Evolutionary conservation across 441 rosid species (phyloP), one percentile per base, ranked within the genome.

Genomic region (Aleurites moluccanus): DNA sequence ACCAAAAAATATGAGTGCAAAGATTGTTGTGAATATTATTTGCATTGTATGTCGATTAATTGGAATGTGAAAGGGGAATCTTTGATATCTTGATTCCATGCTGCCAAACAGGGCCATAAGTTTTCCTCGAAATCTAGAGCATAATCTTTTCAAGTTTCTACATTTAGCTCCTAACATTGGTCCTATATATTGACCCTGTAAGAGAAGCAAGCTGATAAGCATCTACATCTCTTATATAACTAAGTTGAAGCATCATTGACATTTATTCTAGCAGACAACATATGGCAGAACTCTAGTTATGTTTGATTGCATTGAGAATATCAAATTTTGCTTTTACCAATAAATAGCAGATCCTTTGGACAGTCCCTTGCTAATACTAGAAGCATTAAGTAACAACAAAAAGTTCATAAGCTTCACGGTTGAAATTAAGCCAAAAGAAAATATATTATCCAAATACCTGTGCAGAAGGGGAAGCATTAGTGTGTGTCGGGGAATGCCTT

Each of bases 1-100:
- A 85, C 90, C 86, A 15, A 85, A 59, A 76, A 81, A 57, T 23
- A 83, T 40, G 40, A 88, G 83, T 52, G 79, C 72, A 69, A 76
- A 62, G 40, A 85, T n/a, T 74, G 72, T 65, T 21, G 80, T 73
- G 60, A 82, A 52, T 64, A 85, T 75, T 68, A 80, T 67, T 73
- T 69, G 77, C 44, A 78, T 57, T 49, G 75, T 75, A 28, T 33
- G 81, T 33, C n/a, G 76, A 73, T 80, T 76, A 28, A 76, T 38
- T 69, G 45, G 79, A 73, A 79, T 60, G 27, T 73, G 83, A 60
- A 45, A 75, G 27, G 72, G 77, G 66, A 75, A 70, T 73, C 76
- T 77, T 72, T 59, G 82, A 74, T 63, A 83, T 77, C 83, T 73
- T 21, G 76, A 77, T 73, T 66, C 79, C 57, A 83, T 49, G 63